These are phyloP conservation scores for Fusarium sp. DNA, from an alignment of 2,329 filamentous ascomycete species.

Conservation along the genomic window DNA sequence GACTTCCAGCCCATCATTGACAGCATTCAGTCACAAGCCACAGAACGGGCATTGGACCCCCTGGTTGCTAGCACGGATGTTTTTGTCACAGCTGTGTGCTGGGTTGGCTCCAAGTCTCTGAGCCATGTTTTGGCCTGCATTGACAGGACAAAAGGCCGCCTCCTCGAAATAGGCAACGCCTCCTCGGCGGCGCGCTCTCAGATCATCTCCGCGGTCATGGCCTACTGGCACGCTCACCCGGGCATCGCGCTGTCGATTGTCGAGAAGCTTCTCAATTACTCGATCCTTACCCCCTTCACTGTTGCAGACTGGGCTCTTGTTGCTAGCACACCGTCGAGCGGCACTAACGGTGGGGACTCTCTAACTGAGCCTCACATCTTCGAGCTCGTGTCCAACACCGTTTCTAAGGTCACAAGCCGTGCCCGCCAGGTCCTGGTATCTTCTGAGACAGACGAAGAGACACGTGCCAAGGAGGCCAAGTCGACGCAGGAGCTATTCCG, in stretches of 20 bases:
- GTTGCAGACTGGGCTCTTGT: slow-evolving; percentile 93
- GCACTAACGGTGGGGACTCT: slow-evolving; percentile 71
- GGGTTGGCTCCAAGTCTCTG: slow-evolving; percentile 93
- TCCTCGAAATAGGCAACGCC: slow-evolving; percentile 82
- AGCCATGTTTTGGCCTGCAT: slow-evolving; percentile 97
- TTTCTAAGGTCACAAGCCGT: slow-evolving; percentile 90
- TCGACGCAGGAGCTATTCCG: slow-evolving; percentile 86
- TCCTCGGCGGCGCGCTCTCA: slow-evolving; percentile 86
- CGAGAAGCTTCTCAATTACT: slow-evolving; percentile 98
- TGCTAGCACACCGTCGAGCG: slow-evolving; percentile 65
- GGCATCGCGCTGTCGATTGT: slow-evolving; percentile 93
- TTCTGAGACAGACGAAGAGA: slow-evolving; percentile 74
- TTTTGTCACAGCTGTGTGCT: slow-evolving; percentile 94
- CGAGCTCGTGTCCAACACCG: slow-evolving; percentile 91
- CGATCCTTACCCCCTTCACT: slow-evolving; percentile 87
- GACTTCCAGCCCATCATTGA: slow-evolving; percentile 88
- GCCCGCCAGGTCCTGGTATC: slow-evolving; percentile 84
- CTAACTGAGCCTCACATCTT: slow-evolving; percentile 85
- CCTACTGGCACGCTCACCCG: slow-evolving; percentile 94
- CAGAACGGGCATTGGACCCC: slow-evolving; percentile 80
- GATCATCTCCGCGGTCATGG: slow-evolving; percentile 91
- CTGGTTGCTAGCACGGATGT: slow-evolving; percentile 91
- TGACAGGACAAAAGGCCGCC: slow-evolving; percentile 91
- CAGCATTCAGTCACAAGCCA: slow-evolving; percentile 84
- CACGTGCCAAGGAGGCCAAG: slow-evolving; percentile 77